Conservation (phyloP, 805 yeast species). For the Zygoascus bituminiphila region DNA sequence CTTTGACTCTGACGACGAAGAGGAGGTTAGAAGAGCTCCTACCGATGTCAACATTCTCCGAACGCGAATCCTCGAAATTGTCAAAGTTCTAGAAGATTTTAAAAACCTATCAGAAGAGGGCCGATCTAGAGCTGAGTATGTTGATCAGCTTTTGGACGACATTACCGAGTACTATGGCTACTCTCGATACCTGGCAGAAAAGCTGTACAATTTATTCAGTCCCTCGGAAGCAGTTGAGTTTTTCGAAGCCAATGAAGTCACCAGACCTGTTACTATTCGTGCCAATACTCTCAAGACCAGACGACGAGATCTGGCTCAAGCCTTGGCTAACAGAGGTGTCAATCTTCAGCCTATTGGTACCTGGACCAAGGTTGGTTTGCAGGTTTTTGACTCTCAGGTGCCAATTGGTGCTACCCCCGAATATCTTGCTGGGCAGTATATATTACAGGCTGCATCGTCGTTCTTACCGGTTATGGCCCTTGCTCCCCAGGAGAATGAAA, state of each 20-base stretch:
- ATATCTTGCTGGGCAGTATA: conserved; percentile 95
- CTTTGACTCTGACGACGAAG: conserved; percentile 30
- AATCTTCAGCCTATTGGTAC: conserved; percentile 93
- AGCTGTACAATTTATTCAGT: conserved; percentile 80
- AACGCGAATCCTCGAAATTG: conserved; percentile 92
- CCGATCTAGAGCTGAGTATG: conserved; percentile 74
- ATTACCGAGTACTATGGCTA: conserved; percentile 93
- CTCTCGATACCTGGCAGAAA: conserved; percentile 84
- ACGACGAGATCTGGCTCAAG: conserved; percentile 92
- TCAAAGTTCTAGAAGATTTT: conserved; percentile 88
- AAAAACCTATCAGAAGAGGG: conserved; percentile 77
- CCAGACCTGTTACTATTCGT: conserved; percentile 93
- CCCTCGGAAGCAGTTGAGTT: conserved; percentile 97
- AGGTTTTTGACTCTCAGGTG: conserved; percentile 96
- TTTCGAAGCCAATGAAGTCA: conserved; percentile 95
- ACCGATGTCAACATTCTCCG: conserved; percentile 75
- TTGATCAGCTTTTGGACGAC: conserved; percentile 69
- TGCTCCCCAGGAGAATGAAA: conserved; percentile 94
- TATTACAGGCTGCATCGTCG: conserved; percentile 96
- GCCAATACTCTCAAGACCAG: conserved; percentile 94
- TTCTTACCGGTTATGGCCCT: conserved; percentile 97
- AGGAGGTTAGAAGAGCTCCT: conserved; percentile 35
- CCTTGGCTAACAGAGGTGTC: conserved; percentile 92
- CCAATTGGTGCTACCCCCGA: conserved; percentile 99
- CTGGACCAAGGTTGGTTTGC: conserved; percentile 98